These are phyloP conservation scores for Byssochlamys sp. DNA, from an alignment of 2,329 filamentous ascomycete species.

Conservation along the genomic window DNA sequence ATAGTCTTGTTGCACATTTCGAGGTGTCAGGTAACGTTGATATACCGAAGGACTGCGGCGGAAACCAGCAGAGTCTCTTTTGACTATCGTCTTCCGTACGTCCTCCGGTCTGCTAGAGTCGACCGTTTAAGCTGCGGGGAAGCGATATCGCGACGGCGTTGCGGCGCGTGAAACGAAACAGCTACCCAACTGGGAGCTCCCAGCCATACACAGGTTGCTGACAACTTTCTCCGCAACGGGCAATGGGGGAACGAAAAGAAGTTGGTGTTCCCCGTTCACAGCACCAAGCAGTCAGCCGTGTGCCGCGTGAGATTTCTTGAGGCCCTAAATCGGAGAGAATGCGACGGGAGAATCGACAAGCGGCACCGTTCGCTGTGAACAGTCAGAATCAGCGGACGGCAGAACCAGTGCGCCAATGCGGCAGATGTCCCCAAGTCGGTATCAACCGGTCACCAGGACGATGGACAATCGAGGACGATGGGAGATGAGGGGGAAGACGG, in stretches of 20 bases:
- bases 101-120: neutral
- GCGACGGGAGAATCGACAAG: neutral
- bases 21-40: slow-evolving; percentile 3
- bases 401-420: neutral
- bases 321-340: neutral
- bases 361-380: neutral
- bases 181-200: neutral
- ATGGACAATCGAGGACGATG: neutral
- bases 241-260: neutral
- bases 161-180: neutral
- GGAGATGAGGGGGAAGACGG: neutral
- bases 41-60: neutral
- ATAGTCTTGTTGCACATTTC: slow-evolving; percentile 20
- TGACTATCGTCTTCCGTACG: neutral
- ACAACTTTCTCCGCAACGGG: neutral
- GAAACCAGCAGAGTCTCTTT: neutral
- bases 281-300: neutral
- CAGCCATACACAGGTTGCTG: neutral
- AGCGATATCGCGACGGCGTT: neutral
- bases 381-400: neutral
- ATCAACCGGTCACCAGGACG: neutral
- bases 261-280: neutral
- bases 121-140: neutral
- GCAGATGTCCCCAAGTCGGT: neutral
- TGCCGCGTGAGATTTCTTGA: neutral